A percentile compares a stretch with the other conserved stretches of the same genome.
These are phyloP conservation scores for Plasmodium gallinaceum DNA, from an alignment of 169 alveolate genomes.

Conservation along the genomic window DNA sequence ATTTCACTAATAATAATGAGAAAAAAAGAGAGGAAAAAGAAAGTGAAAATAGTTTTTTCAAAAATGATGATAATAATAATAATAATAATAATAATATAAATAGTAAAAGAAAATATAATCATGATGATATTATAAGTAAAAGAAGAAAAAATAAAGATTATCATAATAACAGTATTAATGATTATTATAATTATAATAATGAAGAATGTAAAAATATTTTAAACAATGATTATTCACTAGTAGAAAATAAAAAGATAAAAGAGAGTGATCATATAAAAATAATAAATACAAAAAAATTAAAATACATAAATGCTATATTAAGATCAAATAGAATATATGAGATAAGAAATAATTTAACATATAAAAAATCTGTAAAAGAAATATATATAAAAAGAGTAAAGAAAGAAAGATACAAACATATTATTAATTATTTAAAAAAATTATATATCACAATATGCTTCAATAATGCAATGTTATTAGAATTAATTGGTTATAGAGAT, in stretches of 20 bases:
- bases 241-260: neutral
- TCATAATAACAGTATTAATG: neutral
- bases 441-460: constrained; percentile 40
- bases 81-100: neutral
- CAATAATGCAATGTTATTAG: constrained; percentile 39
- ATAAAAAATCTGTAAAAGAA: neutral
- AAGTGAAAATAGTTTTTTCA: neutral
- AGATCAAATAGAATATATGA: constrained; percentile 8
- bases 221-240: neutral
- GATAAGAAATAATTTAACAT: neutral
- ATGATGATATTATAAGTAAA: neutral
- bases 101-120: neutral
- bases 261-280: neutral
- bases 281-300: neutral
- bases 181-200: neutral
- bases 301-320: neutral
- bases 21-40: neutral
- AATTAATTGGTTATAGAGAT: constrained; percentile 30
- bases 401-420: constrained; percentile 21
- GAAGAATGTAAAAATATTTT: neutral
- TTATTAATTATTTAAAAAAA: constrained; percentile 65
- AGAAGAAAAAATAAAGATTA: constrained; percentile 14
- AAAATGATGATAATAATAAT: neutral
- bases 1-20: neutral
- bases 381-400: constrained; percentile 34